phyloP scores from a whole-genome alignment of 768 basidiomycete genomes.

The Leccinellum rugosiceps region DNA sequence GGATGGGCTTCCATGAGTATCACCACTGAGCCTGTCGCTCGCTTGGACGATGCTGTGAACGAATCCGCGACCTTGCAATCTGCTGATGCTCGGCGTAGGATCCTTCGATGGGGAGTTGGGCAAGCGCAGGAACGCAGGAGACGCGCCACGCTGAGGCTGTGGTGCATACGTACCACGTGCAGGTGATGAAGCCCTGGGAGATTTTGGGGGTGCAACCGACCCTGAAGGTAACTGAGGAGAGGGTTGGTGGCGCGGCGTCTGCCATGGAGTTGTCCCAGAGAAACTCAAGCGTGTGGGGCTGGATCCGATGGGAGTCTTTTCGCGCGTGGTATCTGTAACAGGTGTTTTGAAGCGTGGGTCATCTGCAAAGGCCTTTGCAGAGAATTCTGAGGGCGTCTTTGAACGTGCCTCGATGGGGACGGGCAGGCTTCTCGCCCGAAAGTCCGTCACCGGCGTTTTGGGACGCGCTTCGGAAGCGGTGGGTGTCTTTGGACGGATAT shows the following conservation, averaged over 20 bases:
- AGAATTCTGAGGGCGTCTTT: slow-evolving; percentile 18
- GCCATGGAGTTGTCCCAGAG: slow-evolving; percentile 18
- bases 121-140: slow-evolving; percentile 57
- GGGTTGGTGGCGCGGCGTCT: slow-evolving; percentile 26
- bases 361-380: slow-evolving; percentile 9
- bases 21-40: slow-evolving; percentile 48
- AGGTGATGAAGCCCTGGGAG: slow-evolving; percentile 37
- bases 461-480: slow-evolving; percentile 15
- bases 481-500: slow-evolving; percentile 21
- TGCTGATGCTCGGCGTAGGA: slow-evolving; percentile 76
- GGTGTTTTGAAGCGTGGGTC: slow-evolving; percentile 24
- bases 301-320: slow-evolving; percentile 18
- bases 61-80: slow-evolving; percentile 82
- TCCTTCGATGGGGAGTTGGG: slow-evolving; percentile 55
- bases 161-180: slow-evolving; percentile 40
- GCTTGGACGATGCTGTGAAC: slow-evolving; percentile 80
- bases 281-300: slow-evolving; percentile 16
- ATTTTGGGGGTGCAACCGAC: slow-evolving; percentile 24
- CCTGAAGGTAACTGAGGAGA: slow-evolving; percentile 32
- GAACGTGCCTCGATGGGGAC: slow-evolving; percentile 12
- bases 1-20: slow-evolving; percentile 32
- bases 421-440: slow-evolving; percentile 10
- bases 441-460: slow-evolving; percentile 20
- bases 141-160: slow-evolving; percentile 41
- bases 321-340: slow-evolving; percentile 12